phyloP scores from a whole-genome alignment of 1,284 basidiomycete genomes.

The Cryptococcus amylolentus region DNA sequence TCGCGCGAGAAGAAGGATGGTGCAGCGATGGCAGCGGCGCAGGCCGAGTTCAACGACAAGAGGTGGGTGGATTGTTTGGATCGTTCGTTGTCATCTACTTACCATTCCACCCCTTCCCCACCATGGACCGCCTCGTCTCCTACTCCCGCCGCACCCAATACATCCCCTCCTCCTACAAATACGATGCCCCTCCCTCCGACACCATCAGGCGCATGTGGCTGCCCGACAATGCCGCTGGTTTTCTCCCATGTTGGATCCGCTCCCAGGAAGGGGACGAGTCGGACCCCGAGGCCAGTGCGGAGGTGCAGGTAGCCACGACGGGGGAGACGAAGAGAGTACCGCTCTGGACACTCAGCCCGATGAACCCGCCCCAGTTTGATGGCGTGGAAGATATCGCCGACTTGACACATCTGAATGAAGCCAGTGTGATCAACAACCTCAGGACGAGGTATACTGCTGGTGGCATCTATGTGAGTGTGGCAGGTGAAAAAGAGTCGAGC shows the following conservation, averaged over 20 bases:
- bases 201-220: conserved; percentile 47
- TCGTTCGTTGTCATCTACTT: not conserved
- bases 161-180: conserved; percentile 6
- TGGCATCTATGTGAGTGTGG: conserved; percentile 81
- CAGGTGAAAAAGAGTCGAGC: not conserved
- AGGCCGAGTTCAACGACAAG: conserved; percentile 95
- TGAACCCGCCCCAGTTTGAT: conserved; percentile 99
- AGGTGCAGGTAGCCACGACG: conserved; percentile 44
- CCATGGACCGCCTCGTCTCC: conserved; percentile 13
- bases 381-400: conserved; percentile 97
- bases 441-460: conserved; percentile 85
- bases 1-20: not conserved
- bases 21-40: conserved; percentile 64
- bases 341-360: conserved; percentile 77
- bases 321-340: conserved; percentile 59
- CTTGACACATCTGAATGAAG: conserved; percentile 96
- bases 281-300: conserved; percentile 31
- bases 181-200: conserved; percentile 6
- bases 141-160: conserved; percentile 3
- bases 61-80: conserved; percentile 52
- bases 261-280: conserved; percentile 32
- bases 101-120: not conserved
- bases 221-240: conserved; percentile 42
- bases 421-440: conserved; percentile 96
- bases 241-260: conserved; percentile 49